Evolutionary conservation across 176 grass and related monocot species (phyloP), one percentile per base, ranked within the genome.

Genomic region (Carex scoparia): DNA sequence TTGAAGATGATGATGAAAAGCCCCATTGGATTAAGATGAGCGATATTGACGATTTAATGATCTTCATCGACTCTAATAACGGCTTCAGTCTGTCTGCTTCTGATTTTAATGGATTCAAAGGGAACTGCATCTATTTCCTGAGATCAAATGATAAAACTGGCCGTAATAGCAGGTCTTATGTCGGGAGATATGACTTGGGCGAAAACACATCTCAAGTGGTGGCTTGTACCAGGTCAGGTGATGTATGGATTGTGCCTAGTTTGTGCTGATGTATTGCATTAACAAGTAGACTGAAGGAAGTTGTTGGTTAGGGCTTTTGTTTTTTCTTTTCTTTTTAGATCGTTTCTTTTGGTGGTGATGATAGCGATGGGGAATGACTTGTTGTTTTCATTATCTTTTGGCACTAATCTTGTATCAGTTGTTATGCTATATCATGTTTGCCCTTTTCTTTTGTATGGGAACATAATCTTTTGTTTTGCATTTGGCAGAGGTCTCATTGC

Each of bases 111-210:
- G 59, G 79, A 48, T 40, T 81, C 23, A 37, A 4, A 28, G 79
- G 79, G 3, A 81, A 81, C 15, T 81, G 13, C 5, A 81, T 81
- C 79, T 65, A 82, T 65, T 82, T 82, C 18, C 15, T 51, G 4
- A 46, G 18, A 74, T 72, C 40, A 51, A 74, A 74, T 51, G 3
- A 1, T 51, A 49, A 49, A 14, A 69, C 28, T 51, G 37, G 35
- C 4, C 5, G 65, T 63, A 23, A 63, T 7, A 2, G 6, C 13
- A 11, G 18, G 19, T 13, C 35, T 82, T 46, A 14, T 37, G 18
- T 82, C 0, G 54, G 60, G 4, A 64, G 79, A 23, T 82, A 62
- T 46, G 60, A 82, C 16, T 63, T 65, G 54, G 16, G 79, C 12
- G 10, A 82, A 19, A 5, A 19, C 3, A 28, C 1, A 82, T 23